These are phyloP conservation scores for Aspergillus spinulosporus DNA, from an alignment of 2,329 filamentous ascomycete species.

Conservation along the genomic window DNA sequence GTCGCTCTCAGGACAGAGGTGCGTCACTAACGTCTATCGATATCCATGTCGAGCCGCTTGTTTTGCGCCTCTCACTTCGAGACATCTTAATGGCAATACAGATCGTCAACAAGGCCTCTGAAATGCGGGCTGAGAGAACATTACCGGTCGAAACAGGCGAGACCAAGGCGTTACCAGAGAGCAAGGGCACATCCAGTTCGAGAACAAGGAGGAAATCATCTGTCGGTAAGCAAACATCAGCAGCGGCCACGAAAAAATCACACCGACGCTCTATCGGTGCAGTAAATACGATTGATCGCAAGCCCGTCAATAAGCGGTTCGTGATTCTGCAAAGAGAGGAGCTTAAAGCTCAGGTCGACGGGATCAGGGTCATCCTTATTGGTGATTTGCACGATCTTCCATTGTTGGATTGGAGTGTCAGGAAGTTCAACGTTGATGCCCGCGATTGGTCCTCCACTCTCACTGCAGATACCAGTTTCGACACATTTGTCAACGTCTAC, in stretches of 20 bases:
- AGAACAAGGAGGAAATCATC: constrained; percentile 54
- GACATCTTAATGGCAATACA: constrained; percentile 94
- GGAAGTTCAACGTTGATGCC: constrained; percentile 80
- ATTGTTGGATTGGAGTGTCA: constrained; percentile 89
- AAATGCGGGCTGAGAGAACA: constrained; percentile 64
- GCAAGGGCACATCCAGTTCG: constrained; percentile 34
- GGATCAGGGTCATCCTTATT: constrained; percentile 88
- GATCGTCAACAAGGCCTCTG: constrained; percentile 86
- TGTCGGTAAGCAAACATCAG: constrained; percentile 43
- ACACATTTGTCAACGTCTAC: constrained; percentile 94
- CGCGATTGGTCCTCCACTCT: constrained; percentile 89
- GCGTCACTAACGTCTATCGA: constrained; percentile 73
- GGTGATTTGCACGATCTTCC: constrained; percentile 95
- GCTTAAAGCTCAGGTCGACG: constrained; percentile 80
- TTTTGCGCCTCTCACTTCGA: constrained; percentile 83
- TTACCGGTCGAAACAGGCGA: constrained; percentile 55
- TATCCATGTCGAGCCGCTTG: constrained; percentile 84
- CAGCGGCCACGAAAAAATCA: constrained; percentile 46
- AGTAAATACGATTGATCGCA: constrained; percentile 38
- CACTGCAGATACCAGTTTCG: constrained; percentile 83
- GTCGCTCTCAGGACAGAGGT: constrained; percentile 59
- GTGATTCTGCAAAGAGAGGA: constrained; percentile 70
- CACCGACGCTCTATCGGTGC: constrained; percentile 49
- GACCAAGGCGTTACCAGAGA: constrained; percentile 52
- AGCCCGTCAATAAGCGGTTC: constrained; percentile 45